Evolutionary conservation across 768 basidiomycete species (phyloP).

Genomic region (Pisolithus marmoratus): DNA sequence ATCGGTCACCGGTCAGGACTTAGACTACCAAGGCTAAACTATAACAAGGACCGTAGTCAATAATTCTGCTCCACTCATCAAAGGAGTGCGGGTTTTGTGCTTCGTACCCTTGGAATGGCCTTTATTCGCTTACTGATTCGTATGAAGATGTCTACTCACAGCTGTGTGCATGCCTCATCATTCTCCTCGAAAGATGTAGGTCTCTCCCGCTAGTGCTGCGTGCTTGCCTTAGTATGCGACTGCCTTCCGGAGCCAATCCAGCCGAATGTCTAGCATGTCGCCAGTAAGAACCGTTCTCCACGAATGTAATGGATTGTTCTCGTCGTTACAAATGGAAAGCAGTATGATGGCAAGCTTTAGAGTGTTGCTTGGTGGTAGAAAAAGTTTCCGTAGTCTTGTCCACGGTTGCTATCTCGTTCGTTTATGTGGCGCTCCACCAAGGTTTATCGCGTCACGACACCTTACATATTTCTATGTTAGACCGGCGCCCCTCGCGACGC

Average conservation of each 20-base stretch:
- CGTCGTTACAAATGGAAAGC: slow-evolving; percentile 3
- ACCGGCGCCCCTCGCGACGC: slow-evolving; percentile 13
- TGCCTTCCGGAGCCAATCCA: no score
- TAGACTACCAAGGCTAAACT: no score
- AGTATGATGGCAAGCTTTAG: slow-evolving; percentile 9
- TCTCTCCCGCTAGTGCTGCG: no score
- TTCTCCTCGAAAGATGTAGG: background rate
- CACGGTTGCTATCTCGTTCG: slow-evolving; percentile 5
- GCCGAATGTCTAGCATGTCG: slow-evolving; percentile 13
- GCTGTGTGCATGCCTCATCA: background rate
- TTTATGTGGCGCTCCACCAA: slow-evolving; percentile 1
- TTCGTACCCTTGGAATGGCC: no score
- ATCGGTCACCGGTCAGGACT: no score
- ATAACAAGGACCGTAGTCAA: no score
- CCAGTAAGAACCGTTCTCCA: slow-evolving; percentile 8
- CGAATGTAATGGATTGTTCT: background rate
- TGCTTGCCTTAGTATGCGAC: slow-evolving; percentile 9
- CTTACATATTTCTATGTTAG: slow-evolving; percentile 18
- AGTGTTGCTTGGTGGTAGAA: slow-evolving; percentile 13
- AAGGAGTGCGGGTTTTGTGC: no score
- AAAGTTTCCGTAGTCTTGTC: slow-evolving; percentile 14
- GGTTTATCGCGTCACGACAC: slow-evolving; percentile 8
- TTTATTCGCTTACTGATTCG: background rate
- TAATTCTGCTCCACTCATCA: no score
- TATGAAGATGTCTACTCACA: background rate